A percentile compares a stretch with the other conserved stretches of the same genome.
These are phyloP conservation scores for Nigrospora osmanthi DNA, from an alignment of 2,329 filamentous ascomycete species.

Conservation along the genomic window DNA sequence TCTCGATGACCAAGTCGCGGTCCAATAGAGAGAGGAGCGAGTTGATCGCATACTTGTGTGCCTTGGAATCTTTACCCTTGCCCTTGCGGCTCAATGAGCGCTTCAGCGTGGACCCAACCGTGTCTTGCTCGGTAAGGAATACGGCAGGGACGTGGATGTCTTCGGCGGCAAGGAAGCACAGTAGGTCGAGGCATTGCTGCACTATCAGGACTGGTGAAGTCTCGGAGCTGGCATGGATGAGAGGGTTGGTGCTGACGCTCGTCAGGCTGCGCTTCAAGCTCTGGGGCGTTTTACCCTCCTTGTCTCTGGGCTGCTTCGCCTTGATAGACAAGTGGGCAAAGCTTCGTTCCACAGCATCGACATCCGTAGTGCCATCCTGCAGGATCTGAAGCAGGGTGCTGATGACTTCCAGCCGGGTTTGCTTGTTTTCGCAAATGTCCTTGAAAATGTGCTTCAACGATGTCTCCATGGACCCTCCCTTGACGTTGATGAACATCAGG, in stretches of 20 bases:
- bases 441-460: slow-evolving; percentile 82
- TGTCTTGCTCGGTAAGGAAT: slow-evolving; percentile 90
- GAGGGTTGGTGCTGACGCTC: slow-evolving; percentile 36
- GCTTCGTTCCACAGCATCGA: slow-evolving; percentile 88
- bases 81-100: slow-evolving; percentile 72
- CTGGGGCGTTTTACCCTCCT: slow-evolving; percentile 71
- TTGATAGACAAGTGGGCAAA: slow-evolving; percentile 89
- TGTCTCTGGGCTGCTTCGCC: slow-evolving; percentile 70
- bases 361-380: slow-evolving; percentile 90
- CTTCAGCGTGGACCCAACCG: slow-evolving; percentile 66
- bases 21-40: slow-evolving; percentile 82
- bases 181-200: slow-evolving; percentile 83
- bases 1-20: slow-evolving; percentile 93
- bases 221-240: slow-evolving; percentile 62
- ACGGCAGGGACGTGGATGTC: slow-evolving; percentile 84
- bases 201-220: slow-evolving; percentile 92
- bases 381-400: slow-evolving; percentile 88
- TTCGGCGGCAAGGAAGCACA: slow-evolving; percentile 75
- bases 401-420: slow-evolving; percentile 89
- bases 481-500: slow-evolving; percentile 89
- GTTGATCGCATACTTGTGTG: slow-evolving; percentile 85
- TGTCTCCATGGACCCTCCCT: slow-evolving; percentile 77
- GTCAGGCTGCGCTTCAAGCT: slow-evolving; percentile 68
- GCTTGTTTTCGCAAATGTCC: slow-evolving; percentile 92
- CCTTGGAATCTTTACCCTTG: slow-evolving; percentile 78